These are phyloP conservation scores for Trichoderma virens DNA, from an alignment of 495 filamentous ascomycete species.

Conservation along the genomic window DNA sequence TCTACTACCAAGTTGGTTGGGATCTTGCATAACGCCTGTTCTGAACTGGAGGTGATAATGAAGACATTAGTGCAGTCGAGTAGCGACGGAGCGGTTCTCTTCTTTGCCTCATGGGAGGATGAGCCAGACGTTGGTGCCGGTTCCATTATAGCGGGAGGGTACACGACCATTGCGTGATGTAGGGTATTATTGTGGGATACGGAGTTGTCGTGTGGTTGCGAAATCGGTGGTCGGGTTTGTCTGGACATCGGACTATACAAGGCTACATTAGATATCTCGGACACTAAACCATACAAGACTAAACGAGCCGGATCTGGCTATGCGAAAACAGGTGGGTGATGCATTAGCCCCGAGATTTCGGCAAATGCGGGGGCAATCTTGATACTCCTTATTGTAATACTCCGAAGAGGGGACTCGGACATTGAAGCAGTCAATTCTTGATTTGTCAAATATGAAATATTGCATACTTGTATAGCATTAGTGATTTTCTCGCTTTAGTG, in stretches of 20 bases:
- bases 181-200: neutral
- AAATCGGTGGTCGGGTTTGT: neutral
- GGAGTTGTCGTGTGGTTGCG: neutral
- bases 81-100: neutral
- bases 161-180: neutral
- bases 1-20: slow-evolving; percentile 13
- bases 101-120: neutral
- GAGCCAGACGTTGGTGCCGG: neutral
- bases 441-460: neutral
- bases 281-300: neutral
- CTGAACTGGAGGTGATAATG: neutral
- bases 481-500: neutral
- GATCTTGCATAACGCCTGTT: slow-evolving; percentile 6
- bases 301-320: neutral
- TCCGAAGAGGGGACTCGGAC: too few relatives aligned
- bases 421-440: neutral
- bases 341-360: too few relatives aligned
- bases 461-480: too few relatives aligned
- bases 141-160: neutral
- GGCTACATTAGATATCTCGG: neutral
- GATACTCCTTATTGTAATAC: neutral
- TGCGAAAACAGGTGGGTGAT: neutral
- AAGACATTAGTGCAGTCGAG: neutral
- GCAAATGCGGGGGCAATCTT: neutral
- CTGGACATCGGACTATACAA: neutral